Conservation (phyloP, 305 asterid species). For the Fraxinus dipetala region DNA sequence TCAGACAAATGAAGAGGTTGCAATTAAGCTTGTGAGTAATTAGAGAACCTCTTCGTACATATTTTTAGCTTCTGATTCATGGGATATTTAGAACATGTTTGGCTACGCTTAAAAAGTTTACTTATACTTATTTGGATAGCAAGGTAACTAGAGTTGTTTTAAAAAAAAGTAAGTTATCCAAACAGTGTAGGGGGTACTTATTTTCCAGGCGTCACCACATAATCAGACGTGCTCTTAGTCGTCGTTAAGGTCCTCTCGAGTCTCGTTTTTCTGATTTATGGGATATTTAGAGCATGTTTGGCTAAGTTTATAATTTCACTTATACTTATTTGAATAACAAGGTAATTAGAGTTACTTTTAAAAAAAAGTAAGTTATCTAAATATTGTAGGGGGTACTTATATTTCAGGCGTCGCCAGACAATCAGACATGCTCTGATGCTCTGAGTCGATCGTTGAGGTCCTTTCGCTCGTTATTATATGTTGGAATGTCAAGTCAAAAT, state of each 20-base stretch:
- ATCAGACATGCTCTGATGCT: not conserved
- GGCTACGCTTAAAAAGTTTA: not conserved
- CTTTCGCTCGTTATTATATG: not conserved
- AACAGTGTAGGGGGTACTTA: not conserved
- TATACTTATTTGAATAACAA: not conserved
- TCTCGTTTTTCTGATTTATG: not conserved
- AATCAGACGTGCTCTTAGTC: not conserved
- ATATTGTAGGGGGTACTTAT: not conserved
- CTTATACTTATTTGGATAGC: not conserved
- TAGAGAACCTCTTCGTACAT: not conserved
- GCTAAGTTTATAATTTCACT: not conserved
- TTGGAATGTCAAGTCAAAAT: not conserved
- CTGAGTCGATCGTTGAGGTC: not conserved
- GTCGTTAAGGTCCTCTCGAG: not conserved
- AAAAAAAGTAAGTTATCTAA: not conserved
- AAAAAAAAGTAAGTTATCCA: not conserved
- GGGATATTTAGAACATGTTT: not conserved
- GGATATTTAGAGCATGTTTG: not conserved
- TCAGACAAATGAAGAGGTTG: slow-evolving; percentile 91
- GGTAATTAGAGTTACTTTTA: not conserved
- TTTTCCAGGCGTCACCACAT: not conserved
- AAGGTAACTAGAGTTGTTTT: not conserved
- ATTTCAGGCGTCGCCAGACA: not conserved
- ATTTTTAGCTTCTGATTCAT: not conserved
- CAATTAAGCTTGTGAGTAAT: slow-evolving; percentile 81